These are phyloP conservation scores for Colletotrichum sp. DNA, from an alignment of 2,329 filamentous ascomycete genomes.

Conservation along the genomic window DNA sequence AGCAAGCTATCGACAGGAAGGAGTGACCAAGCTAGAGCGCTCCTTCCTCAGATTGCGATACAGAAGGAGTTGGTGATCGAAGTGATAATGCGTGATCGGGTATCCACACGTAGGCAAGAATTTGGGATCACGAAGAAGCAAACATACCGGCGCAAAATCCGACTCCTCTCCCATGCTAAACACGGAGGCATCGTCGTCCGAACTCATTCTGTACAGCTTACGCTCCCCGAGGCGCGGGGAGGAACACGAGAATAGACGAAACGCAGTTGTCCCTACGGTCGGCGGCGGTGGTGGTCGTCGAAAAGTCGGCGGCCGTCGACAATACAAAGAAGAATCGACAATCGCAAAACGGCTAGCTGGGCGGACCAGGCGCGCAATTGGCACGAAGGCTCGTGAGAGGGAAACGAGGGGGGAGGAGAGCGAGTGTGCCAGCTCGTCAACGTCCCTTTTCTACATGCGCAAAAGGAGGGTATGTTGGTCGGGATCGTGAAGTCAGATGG, in stretches of 20 bases:
- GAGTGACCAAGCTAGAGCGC: neutral
- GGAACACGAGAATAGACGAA: neutral
- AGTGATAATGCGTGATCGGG: neutral
- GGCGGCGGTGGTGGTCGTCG: neutral
- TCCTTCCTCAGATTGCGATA: neutral
- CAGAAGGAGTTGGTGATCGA: neutral
- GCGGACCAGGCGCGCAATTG: constrained; percentile 18
- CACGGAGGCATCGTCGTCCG: constrained; percentile 57
- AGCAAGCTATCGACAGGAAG: neutral
- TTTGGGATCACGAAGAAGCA: neutral
- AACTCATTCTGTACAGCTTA: constrained; percentile 51
- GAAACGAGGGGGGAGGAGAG: constrained; percentile 3
- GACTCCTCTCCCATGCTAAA: constrained; percentile 46
- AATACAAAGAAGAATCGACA: neutral
- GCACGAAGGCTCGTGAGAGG: neutral
- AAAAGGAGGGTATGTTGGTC: neutral
- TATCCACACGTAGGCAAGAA: neutral
- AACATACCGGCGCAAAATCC: constrained; percentile 43
- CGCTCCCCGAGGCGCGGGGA: constrained; percentile 12
- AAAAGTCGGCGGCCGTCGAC: neutral
- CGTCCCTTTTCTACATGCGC: constrained; percentile 8
- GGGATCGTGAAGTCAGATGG: neutral
- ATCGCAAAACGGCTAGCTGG: constrained; percentile 12
- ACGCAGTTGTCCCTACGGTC: neutral
- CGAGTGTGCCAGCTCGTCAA: constrained; percentile 19